A percentile compares a stretch with the other conserved stretches of the same genome.
phyloP scores from a whole-genome alignment of 768 basidiomycete genomes.

The Pleurotus tuber-regium region DNA sequence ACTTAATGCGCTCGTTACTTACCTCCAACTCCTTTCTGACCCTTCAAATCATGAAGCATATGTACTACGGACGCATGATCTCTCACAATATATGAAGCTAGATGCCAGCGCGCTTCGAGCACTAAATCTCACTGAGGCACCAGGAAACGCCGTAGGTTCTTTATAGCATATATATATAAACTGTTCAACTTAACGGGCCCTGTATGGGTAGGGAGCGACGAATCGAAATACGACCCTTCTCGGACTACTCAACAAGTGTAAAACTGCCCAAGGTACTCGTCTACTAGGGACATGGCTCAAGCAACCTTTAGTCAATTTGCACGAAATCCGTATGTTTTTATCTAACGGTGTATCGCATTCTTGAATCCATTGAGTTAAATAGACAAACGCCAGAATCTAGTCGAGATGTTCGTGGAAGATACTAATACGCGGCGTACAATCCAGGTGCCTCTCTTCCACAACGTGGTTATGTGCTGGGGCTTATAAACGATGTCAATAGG shows the following conservation, averaged over 20 bases:
- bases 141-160: conserved; percentile 48
- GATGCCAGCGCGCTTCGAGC: conserved; percentile 94
- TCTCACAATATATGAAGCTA: conserved; percentile 92
- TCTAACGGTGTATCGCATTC: neutral
- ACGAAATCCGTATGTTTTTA: conserved; percentile 81
- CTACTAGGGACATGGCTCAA: conserved; percentile 91
- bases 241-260: conserved; percentile 91
- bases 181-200: no score
- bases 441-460: conserved; percentile 47
- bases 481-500: conserved; percentile 37
- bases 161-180: neutral
- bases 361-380: neutral
- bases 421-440: conserved; percentile 65
- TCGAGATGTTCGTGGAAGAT: conserved; percentile 84
- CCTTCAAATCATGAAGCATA: conserved; percentile 77
- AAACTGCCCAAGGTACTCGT: conserved; percentile 91
- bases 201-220: conserved; percentile 54
- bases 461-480: neutral
- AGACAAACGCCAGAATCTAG: conserved; percentile 87
- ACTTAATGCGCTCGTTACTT: conserved; percentile 76
- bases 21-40: conserved; percentile 79
- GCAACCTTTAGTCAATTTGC: conserved; percentile 91
- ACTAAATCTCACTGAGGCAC: conserved; percentile 76
- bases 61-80: conserved; percentile 81
- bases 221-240: conserved; percentile 85